Evolutionary conservation across 306 rosid species (phyloP), one percentile per base, ranked within the genome.

Genomic region (Rosa multiflora): DNA sequence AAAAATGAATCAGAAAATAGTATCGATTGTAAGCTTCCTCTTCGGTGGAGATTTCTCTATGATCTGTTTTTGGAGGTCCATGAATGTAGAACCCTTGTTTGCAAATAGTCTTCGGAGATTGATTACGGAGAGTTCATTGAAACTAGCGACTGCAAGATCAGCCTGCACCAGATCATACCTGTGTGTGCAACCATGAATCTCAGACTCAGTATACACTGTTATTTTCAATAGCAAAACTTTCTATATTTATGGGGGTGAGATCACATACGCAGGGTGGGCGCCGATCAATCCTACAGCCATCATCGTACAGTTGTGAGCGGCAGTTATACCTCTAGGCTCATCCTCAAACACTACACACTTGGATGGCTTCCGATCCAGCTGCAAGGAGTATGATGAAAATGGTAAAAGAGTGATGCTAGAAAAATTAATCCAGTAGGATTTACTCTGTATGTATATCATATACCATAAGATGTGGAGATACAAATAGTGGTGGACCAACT

Each of bases 231-330:
- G 26, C 15, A 67, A 17, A 4, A 62, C 2, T 20, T 40, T 71
- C 26, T 48, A 46, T 29, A 14, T 48, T 21, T 14, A 29, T 48
- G 58, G 0, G 44, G 42, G 40, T 15, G 32, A 9, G 53, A 69
- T 2, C 68, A 87, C 99, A 72, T 87, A 92, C 99, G 96, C 97
- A 4, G 92, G 99, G 85, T 96, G 90, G 37, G 93, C 79, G 44
- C 99, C 98, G 29, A 96, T 96, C 66, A 93, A 80, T 79, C 94
- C 99, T 56, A 93, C 88, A 32, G 97, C 98, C 98, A 96, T 96
- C 99, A 96, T 96, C 29, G 98, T 93, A 72, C 98, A 96, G 67
- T 96, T 96, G 88, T 96, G 99, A 8, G 99, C 99, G 15, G 98
- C 99, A 14, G 99, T 90, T 73, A 96, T 91, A 77, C 98, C 91